These are phyloP conservation scores for Apiospora phragmitis DNA, from an alignment of 2,329 filamentous ascomycete genomes.

Conservation along the genomic window DNA sequence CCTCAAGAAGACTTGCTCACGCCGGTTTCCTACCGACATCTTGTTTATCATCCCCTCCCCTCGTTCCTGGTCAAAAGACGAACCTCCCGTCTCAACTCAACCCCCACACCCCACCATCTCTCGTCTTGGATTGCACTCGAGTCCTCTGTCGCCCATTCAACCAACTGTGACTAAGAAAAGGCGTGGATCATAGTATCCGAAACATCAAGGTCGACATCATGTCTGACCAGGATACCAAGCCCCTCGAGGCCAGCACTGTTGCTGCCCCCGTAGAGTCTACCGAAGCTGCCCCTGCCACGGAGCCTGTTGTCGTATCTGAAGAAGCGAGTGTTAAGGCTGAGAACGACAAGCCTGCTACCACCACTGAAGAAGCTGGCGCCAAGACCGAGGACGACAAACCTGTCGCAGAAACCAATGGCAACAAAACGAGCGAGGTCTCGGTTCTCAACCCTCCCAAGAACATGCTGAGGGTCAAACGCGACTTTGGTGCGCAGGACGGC, in stretches of 20 bases:
- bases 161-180: not conserved
- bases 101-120: not conserved
- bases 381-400: constrained; percentile 25
- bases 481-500: constrained; percentile 36
- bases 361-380: constrained; percentile 25
- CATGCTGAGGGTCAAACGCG: constrained; percentile 46
- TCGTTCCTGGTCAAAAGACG: not conserved
- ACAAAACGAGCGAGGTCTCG: constrained; percentile 14
- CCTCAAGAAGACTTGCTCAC: not conserved
- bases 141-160: not conserved
- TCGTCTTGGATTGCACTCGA: not conserved
- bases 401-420: constrained; percentile 14
- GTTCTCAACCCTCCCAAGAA: constrained; percentile 25
- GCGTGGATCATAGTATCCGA: not conserved
- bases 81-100: not conserved
- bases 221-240: constrained; percentile 41
- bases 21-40: not conserved
- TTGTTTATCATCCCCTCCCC: not conserved
- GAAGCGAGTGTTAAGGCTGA: not conserved
- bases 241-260: constrained; percentile 24
- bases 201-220: constrained; percentile 17
- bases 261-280: constrained; percentile 10
- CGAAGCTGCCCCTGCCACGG: constrained; percentile 10
- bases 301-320: not conserved
- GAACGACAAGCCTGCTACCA: constrained; percentile 24